Conservation (phyloP, 2,329 filamentous ascomycete genomes). For the Periglandula ipomoeae region DNA sequence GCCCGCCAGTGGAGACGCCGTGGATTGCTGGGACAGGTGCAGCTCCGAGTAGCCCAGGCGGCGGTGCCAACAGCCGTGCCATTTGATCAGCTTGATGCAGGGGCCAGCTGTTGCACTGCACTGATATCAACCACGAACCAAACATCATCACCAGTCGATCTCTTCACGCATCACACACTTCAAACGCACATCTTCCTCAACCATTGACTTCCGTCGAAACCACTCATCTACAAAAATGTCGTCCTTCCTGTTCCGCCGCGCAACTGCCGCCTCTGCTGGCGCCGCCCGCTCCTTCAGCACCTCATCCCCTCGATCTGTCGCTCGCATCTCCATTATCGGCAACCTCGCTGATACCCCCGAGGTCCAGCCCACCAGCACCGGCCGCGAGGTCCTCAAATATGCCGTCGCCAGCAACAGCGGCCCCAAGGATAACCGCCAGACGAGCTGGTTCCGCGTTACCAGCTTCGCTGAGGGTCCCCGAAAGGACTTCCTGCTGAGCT, state of each 20-base stretch:
- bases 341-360: constrained; percentile 76
- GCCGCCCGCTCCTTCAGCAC: constrained; percentile 66
- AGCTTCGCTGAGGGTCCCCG: constrained; percentile 63
- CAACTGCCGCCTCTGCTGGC: constrained; percentile 37
- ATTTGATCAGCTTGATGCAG: too few relatives aligned
- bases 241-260: constrained; percentile 43
- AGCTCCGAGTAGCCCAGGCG: too few relatives aligned
- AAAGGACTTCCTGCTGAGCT: constrained; percentile 60
- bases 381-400: constrained; percentile 69
- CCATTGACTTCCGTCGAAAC: neutral
- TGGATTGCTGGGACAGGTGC: too few relatives aligned
- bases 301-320: constrained; percentile 54
- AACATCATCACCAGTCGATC: neutral
- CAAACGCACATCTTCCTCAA: neutral
- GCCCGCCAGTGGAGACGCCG: neutral
- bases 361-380: constrained; percentile 57
- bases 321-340: constrained; percentile 80
- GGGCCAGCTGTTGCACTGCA: too few relatives aligned
- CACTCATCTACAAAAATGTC: constrained; percentile 25
- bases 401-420: constrained; percentile 62
- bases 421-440: constrained; percentile 58
- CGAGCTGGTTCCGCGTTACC: constrained; percentile 77
- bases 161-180: neutral
- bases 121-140: neutral
- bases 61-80: too few relatives aligned